Percentiles rank a stretch among this genome's conserved stretches.
Evolutionary conservation across 495 filamentous ascomycete genomes (phyloP).

Genomic region (Letharia lupina): DNA sequence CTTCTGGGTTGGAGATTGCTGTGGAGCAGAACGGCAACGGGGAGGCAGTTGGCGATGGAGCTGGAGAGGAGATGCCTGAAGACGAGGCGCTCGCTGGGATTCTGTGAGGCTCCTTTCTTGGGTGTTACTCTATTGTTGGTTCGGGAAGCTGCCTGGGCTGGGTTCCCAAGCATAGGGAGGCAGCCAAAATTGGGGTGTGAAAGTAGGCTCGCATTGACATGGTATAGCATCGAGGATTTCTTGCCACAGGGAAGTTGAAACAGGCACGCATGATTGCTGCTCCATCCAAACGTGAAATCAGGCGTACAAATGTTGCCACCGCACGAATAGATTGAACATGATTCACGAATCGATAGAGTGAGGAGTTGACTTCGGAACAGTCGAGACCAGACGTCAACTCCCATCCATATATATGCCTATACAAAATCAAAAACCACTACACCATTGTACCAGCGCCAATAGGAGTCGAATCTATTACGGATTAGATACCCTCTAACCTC

Average conservation of each 20-base stretch:
- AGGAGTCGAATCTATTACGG: too few species aligned
- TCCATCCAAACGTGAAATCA: not conserved
- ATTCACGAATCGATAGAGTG: not conserved
- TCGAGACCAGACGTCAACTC: not conserved
- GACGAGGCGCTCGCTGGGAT: conserved; percentile 16
- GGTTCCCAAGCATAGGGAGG: not conserved
- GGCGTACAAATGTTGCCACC: not conserved
- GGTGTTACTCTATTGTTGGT: too few species aligned
- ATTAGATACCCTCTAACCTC: too few species aligned
- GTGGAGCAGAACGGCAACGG: conserved; percentile 21
- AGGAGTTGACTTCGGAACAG: not conserved
- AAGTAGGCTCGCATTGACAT: not conserved
- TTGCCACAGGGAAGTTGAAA: not conserved
- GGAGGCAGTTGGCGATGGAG: not conserved
- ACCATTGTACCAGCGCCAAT: too few species aligned
- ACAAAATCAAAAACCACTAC: too few species aligned
- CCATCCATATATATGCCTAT: not conserved
- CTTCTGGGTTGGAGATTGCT: conserved; percentile 3
- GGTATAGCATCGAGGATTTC: not conserved
- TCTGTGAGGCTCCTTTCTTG: conserved; percentile 5
- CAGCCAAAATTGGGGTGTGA: not conserved
- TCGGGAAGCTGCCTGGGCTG: not conserved
- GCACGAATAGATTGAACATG: not conserved
- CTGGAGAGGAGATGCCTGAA: not conserved
- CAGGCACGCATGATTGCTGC: not conserved